Evolutionary conservation across 2,329 filamentous ascomycete species (phyloP), one percentile per base, ranked within the genome.

Genomic region (Ophiostoma sp.): DNA sequence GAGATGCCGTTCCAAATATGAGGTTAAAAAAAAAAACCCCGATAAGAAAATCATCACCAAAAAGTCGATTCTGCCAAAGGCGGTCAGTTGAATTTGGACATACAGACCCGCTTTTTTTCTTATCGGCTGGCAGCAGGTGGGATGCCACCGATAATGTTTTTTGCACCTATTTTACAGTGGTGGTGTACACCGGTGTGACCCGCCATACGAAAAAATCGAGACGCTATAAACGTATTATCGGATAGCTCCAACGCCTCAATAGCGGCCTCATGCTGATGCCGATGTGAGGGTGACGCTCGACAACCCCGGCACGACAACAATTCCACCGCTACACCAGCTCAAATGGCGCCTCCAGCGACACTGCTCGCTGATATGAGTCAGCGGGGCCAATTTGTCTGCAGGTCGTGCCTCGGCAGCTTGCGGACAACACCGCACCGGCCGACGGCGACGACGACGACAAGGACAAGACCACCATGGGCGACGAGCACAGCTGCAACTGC

Each of bases 401-500:
- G 73, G 67, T 69, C 73, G 11, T 76, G 75, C 67, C 71, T 75
- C 35, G 69, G 41, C 27, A 72, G 73, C 31, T 67, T 75, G 48
- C 69, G 71, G 36, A 39, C 72, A 2, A 36, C 41, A 3, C 35
- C 17, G 62, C 62, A 65, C 62, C 60, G 62, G 62, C 62, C 62
- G 35, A n/a, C 62, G 62, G 60, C 60, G 60, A 36, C 20, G 31
- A 4, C 60, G 60, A 10, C 57, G 27, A 62, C 57, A 23, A 31
- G 10, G 41, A 31, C 48, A 3, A 35, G 65, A n/a, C 62, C 44
- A 3, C 41, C 48, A 41, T 67, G 54, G 67, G 7, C 52, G 1
- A 48, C 72, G 15, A 20, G 44, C 31, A 33, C 70, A 5, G 23
- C 64, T 17, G 15, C 71, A n/a, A 17, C 17, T 13, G n/a, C 33